These are phyloP conservation scores for Macadamia integrifolia DNA, from an alignment of 164 flowering plant species.

Conservation along the genomic window DNA sequence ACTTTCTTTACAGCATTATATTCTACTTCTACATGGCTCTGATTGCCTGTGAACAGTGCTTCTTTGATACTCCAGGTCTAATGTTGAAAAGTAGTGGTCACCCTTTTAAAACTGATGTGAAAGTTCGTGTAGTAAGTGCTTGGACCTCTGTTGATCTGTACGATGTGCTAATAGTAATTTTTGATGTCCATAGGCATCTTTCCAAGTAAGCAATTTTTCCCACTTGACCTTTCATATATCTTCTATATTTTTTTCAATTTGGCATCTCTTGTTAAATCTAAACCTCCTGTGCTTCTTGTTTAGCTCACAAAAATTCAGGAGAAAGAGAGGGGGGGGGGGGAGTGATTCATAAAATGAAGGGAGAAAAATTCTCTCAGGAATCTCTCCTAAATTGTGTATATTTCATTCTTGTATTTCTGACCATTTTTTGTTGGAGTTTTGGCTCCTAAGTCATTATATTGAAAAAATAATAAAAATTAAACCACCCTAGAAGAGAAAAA, in stretches of 20 bases:
- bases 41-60: constrained; percentile 57
- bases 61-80: constrained; percentile 96
- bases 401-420: too few relatives aligned
- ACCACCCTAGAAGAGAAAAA: too few relatives aligned
- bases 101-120: constrained; percentile 56
- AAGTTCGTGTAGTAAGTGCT: constrained; percentile 72
- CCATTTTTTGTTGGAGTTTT: too few relatives aligned
- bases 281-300: too few relatives aligned
- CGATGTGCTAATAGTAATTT: constrained; percentile 82
- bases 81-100: constrained; percentile 58
- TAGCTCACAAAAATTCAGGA: too few relatives aligned
- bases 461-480: too few relatives aligned
- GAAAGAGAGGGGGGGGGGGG: too few relatives aligned
- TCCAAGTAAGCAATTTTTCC: constrained; percentile 37
- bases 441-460: too few relatives aligned
- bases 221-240: background rate
- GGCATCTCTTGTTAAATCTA: too few relatives aligned
- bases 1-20: background rate
- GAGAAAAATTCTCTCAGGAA: too few relatives aligned
- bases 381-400: too few relatives aligned
- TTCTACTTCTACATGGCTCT: constrained; percentile 1
- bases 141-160: constrained; percentile 78
- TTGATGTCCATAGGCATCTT: constrained; percentile 95
- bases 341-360: too few relatives aligned
- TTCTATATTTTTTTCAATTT: background rate